Base-by-base conservation (phyloP, 352 stramenopile species). In the Globisporangium rhizosaccharum region DNA sequence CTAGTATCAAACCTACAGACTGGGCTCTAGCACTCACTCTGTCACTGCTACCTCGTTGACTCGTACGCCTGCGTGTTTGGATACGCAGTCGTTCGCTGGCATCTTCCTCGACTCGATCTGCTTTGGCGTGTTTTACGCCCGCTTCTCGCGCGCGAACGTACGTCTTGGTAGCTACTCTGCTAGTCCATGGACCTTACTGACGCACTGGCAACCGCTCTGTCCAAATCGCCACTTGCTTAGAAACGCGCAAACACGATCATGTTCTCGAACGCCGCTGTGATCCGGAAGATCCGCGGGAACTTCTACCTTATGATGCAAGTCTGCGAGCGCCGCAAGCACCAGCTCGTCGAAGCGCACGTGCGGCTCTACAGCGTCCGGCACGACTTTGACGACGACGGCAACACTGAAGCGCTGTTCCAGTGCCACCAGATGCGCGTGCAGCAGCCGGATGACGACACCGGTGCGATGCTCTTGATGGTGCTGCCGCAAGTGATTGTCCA, bases 281-380 rank as follows among this genome's bases (percentile, higher is more conserved):
- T 97, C 68, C 88, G 88, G 37, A 84, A 89, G 65, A 96, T 97
- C 57, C 85, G 88, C 14, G 88, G 88, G 5, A 75, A 93, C 46
- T 96, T 85, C 61, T 96, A 96, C 75, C 87, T 97, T 51, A 97
- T 97, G 87, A 88, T 96, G 59, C 88, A 97, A 53, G 81, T 91
- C 0, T 97, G 88, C 53, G 88, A 97, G 61, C 74, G 87, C 36
- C 81, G 88, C 28, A 95, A 96, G 57, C 87, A 96, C 54, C 88
- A 97, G 58, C 82, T 95, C 18, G 82, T 91, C 2, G 85, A 95
- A 52, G 85, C 83, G 4, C 85, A 95, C 60, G 79, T 95, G 20
- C 83, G 85, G 11, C 57, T 90, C 12, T 95, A 95, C 62, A 82
- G 83, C n/a, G 80, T 95, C 41, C 78, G 80, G 7, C 82, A 93